phyloP scores from a whole-genome alignment of 176 grass and related monocot genomes.

The Lolium perenne region DNA sequence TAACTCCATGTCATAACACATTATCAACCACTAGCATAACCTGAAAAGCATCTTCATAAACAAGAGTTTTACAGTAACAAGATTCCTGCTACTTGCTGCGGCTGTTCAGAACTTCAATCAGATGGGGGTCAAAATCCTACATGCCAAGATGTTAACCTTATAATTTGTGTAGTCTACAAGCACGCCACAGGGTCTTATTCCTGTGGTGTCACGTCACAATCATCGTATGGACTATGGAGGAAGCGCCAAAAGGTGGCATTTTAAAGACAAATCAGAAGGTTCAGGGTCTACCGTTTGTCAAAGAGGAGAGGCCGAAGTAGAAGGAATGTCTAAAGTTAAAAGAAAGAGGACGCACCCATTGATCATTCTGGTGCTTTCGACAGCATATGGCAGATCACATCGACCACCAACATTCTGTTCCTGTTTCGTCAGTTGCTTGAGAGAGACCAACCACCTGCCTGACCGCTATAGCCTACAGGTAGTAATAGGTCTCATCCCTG shows the following conservation, averaged over 20 bases:
- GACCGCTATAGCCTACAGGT: background rate
- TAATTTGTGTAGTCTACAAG: background rate
- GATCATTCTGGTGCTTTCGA: background rate
- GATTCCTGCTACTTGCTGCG: background rate
- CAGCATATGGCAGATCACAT: slow-evolving; percentile 14
- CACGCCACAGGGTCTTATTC: background rate
- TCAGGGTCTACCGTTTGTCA: slow-evolving; percentile 16
- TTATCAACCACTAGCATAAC: background rate
- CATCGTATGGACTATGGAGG: background rate
- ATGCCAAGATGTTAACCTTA: background rate
- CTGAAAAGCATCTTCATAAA: slow-evolving; percentile 23
- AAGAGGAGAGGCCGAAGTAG: slow-evolving; percentile 19
- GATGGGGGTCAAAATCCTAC: background rate
- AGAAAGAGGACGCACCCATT: background rate
- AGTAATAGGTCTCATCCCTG: background rate
- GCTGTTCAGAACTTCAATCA: background rate
- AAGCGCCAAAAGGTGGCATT: background rate
- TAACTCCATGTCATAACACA: background rate
- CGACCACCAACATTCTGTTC: slow-evolving; percentile 28
- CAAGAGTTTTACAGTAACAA: background rate
- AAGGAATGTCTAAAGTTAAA: background rate
- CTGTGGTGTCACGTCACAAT: background rate
- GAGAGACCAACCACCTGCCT: slow-evolving; percentile 36
- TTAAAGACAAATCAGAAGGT: background rate
- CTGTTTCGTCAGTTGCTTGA: slow-evolving; percentile 35